These are phyloP conservation scores for Termitomyces sp. DNA, from an alignment of 768 basidiomycete genomes.

Conservation along the genomic window DNA sequence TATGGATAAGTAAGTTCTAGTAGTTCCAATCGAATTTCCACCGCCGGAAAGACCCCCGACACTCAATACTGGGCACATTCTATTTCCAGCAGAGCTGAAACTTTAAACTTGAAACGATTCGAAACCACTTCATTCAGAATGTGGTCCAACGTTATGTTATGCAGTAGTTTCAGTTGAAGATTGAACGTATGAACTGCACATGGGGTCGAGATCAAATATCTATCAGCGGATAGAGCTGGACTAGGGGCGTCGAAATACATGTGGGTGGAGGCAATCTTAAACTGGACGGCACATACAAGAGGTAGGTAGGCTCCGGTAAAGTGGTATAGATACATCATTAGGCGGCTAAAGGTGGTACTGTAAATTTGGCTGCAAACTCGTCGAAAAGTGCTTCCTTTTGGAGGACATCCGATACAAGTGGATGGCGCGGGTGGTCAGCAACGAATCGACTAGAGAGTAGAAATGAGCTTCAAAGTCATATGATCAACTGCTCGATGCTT, in stretches of 20 bases:
- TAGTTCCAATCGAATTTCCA: too few species aligned
- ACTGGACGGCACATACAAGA: not conserved
- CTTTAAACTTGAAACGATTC: too few species aligned
- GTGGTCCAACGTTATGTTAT: too few species aligned
- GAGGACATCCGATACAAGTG: conserved; percentile 60
- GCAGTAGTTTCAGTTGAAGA: too few species aligned
- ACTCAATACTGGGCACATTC: too few species aligned
- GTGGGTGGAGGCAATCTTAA: not conserved
- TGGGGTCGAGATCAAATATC: too few species aligned
- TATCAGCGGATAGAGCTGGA: not conserved
- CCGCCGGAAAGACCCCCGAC: too few species aligned
- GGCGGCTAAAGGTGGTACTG: conserved; percentile 51
- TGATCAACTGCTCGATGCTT: conserved; percentile 25
- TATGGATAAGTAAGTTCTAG: too few species aligned
- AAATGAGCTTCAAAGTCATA: conserved; percentile 4
- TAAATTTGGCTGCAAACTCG: conserved; percentile 51
- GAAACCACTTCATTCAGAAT: too few species aligned
- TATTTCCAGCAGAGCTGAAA: too few species aligned
- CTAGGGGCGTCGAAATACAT: not conserved
- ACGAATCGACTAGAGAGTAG: conserved; percentile 30
- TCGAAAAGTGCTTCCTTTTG: conserved; percentile 67
- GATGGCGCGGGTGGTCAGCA: conserved; percentile 61
- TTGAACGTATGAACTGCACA: not conserved
- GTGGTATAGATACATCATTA: not conserved
- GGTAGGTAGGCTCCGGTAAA: not conserved